Evolutionary conservation across 2,329 filamentous ascomycete species (phyloP), one percentile per base, ranked within the genome.

Genomic region (Mariannaea sp.): DNA sequence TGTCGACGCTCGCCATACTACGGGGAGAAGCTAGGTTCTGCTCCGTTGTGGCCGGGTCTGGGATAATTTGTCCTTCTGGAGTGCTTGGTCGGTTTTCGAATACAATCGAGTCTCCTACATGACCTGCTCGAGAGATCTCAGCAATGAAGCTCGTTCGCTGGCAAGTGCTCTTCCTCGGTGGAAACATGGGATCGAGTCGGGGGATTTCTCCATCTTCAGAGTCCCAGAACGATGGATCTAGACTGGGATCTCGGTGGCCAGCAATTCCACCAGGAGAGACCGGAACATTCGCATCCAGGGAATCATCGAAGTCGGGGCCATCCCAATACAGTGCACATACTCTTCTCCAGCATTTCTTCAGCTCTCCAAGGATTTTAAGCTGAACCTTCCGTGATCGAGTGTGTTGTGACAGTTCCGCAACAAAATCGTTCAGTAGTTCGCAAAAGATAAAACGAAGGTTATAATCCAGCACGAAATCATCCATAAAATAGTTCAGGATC

Each of bases 311-410:
- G 40, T 90, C 84, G 0, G 84, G 77, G 0, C 82, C 82, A 57
- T 96, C 90, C 93, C 94, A 99, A 69, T 92, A 96, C 49, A 92
- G 76, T 0, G 89, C 86, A 69, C 92, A 97, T 16, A 94, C 90
- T 45, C 92, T 84, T 70, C 92, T 87, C 94, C 94, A 99, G 69
- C 94, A 97, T 70, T 96, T 95, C 72, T 99, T 99, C 57, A 99
- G 77, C 72, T 99, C 94, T 24, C 88, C 86, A 29, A 99, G 79
- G 60, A 97, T 96, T 71, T 97, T 97, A 54, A 96, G 62, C 44
- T 82, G 82, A 2, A 82, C 79, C 59, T 82, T 84, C 12, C 74
- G 72, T 17, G 71, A 73, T 29, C 68, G 66, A 2, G 69, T 63
- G 14, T 80, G 74, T 35, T 76, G 71, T 0, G 76, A 75, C 7